Percentiles rank a stretch among this genome's conserved stretches.
These are phyloP conservation scores for Starmerella vaccinii DNA, from an alignment of 805 yeast genomes.

Conservation along the genomic window DNA sequence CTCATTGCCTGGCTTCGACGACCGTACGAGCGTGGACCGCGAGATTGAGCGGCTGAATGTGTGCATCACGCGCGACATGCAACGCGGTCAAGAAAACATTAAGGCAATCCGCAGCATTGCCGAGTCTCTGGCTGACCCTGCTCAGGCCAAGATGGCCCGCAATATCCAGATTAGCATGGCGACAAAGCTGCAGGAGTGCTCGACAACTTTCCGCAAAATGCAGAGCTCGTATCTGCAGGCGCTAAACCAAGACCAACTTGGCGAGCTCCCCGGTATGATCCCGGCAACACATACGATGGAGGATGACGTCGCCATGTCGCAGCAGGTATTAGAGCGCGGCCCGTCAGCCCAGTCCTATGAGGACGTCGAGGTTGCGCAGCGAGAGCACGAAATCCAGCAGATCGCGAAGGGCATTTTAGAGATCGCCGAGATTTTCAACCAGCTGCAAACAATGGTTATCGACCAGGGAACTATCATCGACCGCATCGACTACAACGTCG, in stretches of 20 bases:
- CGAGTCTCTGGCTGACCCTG: conserved; percentile 33
- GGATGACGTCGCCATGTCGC: conserved; percentile 31
- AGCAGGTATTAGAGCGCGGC: conserved; percentile 31
- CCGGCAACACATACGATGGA: conserved; percentile 21
- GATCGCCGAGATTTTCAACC: conserved; percentile 84
- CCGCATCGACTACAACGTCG: conserved; percentile 84
- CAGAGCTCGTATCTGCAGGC: conserved; percentile 84
- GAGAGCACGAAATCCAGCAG: conserved; percentile 83
- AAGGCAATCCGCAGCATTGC: conserved; percentile 49
- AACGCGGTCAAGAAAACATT: conserved; percentile 64
- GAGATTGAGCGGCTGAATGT: conserved; percentile 71
- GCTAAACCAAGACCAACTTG: conserved; percentile 36
- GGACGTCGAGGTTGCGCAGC: conserved; percentile 41
- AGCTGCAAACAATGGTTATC: conserved; percentile 79
- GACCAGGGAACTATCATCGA: conserved; percentile 94
- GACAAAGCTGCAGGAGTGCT: conserved; percentile 64
- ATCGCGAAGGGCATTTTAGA: conserved; percentile 92
- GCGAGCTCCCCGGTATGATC: conserved; percentile 23
- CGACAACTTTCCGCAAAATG: conserved; percentile 69
- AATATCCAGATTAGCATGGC: conserved; percentile 83
- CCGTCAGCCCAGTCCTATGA: conserved; percentile 27
- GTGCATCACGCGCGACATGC: conserved; percentile 63
- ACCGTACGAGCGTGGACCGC: conserved; percentile 62
- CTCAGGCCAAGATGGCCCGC: conserved; percentile 56
- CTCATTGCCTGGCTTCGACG: conserved; percentile 78